These are phyloP conservation scores for Abortiporus biennis DNA, from an alignment of 1,284 basidiomycete genomes.

Conservation along the genomic window DNA sequence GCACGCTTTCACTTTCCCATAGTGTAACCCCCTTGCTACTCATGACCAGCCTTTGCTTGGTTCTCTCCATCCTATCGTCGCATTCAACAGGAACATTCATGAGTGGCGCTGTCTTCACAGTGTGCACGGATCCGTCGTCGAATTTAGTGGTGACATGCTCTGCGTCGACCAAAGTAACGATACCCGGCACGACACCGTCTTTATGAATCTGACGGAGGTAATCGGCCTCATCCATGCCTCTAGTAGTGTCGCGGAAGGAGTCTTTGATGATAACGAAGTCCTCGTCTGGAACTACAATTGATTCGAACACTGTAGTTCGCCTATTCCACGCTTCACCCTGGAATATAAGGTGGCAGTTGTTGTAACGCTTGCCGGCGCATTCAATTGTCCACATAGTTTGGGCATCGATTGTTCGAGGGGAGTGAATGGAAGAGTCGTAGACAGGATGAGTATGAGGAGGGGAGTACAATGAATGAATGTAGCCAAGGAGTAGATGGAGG, in stretches of 20 bases:
- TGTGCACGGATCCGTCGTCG: neutral
- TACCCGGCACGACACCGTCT: neutral
- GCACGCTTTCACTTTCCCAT: neutral
- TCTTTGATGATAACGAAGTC: neutral
- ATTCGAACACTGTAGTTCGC: neutral
- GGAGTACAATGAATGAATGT: neutral
- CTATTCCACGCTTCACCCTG: neutral
- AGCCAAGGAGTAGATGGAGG: no score
- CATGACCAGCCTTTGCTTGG: neutral
- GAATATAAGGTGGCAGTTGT: neutral
- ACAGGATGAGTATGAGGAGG: neutral
- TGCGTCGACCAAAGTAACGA: neutral
- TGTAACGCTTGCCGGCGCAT: neutral
- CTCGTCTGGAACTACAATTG: neutral
- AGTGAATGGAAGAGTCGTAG: neutral
- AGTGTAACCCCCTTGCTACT: neutral
- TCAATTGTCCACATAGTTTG: neutral
- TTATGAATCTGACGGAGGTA: neutral
- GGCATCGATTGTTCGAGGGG: neutral
- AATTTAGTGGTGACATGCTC: no score
- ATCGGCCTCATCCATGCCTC: neutral
- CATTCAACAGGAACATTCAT: neutral
- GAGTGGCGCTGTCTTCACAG: neutral
- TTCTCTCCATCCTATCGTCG: neutral
- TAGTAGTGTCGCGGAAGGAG: neutral